Conservation (phyloP, 306 rosid genomes). For the Senna siamea region DNA sequence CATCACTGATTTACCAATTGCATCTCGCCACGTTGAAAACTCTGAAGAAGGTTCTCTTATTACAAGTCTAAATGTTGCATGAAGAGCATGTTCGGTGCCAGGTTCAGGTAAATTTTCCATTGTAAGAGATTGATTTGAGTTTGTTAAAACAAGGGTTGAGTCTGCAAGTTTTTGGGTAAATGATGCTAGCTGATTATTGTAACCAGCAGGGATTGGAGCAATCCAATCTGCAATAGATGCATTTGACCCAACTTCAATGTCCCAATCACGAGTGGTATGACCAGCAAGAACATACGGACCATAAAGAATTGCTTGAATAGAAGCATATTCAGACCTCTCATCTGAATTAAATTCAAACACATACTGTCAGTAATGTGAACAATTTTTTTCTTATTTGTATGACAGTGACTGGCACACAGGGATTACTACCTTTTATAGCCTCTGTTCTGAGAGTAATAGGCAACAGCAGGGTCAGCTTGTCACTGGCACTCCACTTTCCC, state of each 20-base stretch:
- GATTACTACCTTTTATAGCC: constrained; percentile 63
- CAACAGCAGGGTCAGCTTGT: constrained; percentile 66
- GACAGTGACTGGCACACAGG: not conserved
- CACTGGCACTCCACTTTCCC: constrained; percentile 62
- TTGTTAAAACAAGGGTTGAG: constrained; percentile 54
- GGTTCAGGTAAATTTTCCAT: constrained; percentile 54
- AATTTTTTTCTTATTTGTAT: not conserved
- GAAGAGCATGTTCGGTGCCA: constrained; percentile 55
- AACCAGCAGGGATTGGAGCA: constrained; percentile 62
- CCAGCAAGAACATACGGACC: constrained; percentile 71
- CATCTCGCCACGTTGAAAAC: constrained; percentile 31
- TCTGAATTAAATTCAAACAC: constrained; percentile 62
- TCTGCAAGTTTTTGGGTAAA: constrained; percentile 50
- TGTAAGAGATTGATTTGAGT: constrained; percentile 54
- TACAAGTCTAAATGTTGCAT: constrained; percentile 80
- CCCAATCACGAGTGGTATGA: constrained; percentile 56
- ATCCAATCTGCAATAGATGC: constrained; percentile 59
- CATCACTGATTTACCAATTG: constrained; percentile 46
- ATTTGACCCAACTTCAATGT: constrained; percentile 41
- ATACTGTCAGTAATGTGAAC: constrained; percentile 32
- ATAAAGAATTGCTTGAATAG: constrained; percentile 59
- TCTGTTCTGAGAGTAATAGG: constrained; percentile 76
- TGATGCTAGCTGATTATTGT: constrained; percentile 58
- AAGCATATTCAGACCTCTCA: constrained; percentile 56
- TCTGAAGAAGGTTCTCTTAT: constrained; percentile 36